These are phyloP conservation scores for Sporobolomyces pararoseus DNA, from an alignment of 768 basidiomycete species.

Conservation along the genomic window DNA sequence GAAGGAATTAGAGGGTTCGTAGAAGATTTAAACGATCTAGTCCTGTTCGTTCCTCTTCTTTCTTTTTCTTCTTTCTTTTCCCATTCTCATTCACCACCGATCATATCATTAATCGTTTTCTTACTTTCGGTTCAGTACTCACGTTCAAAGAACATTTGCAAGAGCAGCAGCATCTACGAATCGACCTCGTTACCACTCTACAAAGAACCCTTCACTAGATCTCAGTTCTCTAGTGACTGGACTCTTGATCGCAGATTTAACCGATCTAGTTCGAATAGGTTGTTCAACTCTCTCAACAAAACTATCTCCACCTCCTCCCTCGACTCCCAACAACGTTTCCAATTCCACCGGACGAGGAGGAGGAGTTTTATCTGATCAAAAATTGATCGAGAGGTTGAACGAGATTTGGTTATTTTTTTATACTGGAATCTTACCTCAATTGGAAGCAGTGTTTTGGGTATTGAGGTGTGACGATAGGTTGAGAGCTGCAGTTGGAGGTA, in stretches of 20 bases:
- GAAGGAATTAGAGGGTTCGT: slow-evolving; percentile 44
- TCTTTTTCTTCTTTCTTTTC: neutral
- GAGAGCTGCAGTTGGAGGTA: slow-evolving; percentile 20
- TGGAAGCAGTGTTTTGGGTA: slow-evolving; percentile 47
- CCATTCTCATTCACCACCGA: too few species aligned
- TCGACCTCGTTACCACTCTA: neutral
- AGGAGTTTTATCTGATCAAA: slow-evolving; percentile 15
- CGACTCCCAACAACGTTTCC: neutral
- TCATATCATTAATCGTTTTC: too few species aligned
- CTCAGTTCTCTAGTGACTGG: slow-evolving; percentile 32
- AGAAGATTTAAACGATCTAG: slow-evolving; percentile 43
- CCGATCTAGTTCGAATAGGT: slow-evolving; percentile 41
- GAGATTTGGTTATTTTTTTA: slow-evolving; percentile 48
- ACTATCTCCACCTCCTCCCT: slow-evolving; percentile 11
- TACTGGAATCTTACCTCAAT: slow-evolving; percentile 45
- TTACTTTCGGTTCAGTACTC: slow-evolving; percentile 27
- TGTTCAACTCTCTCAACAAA: slow-evolving; percentile 43
- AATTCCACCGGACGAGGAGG: neutral
- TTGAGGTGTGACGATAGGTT: slow-evolving; percentile 40
- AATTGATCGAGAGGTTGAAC: slow-evolving; percentile 42
- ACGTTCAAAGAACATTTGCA: slow-evolving; percentile 41
- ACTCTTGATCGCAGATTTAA: slow-evolving; percentile 39
- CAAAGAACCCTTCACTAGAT: slow-evolving; percentile 13
- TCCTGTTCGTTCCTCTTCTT: neutral
- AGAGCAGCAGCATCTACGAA: neutral